Evolutionary conservation across 148 eudicot genomes (phyloP).

Genomic region (Silene uniflora): DNA sequence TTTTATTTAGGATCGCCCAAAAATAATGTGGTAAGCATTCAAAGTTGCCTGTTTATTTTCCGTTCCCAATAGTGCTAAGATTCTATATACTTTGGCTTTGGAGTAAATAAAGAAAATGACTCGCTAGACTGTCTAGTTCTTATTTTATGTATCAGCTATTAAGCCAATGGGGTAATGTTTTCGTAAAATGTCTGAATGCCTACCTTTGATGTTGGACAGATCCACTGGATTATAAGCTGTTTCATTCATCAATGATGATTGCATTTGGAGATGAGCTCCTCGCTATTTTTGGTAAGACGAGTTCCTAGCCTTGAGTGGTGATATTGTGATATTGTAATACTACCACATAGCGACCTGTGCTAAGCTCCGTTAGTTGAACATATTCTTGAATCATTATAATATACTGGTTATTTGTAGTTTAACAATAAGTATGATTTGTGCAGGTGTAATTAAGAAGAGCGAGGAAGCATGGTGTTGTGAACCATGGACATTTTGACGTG

Average conservation of each 20-base stretch:
- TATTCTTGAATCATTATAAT: not conserved
- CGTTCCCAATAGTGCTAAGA: too few species aligned
- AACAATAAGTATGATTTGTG: not conserved
- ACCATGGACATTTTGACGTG: not conserved
- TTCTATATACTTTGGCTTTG: too few species aligned
- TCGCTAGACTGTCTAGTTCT: not conserved
- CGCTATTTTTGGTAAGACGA: constrained; percentile 22
- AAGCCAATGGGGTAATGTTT: not conserved
- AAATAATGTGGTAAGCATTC: constrained; percentile 65
- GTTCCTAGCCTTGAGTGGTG: not conserved
- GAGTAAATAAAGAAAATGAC: not conserved
- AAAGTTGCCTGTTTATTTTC: not conserved
- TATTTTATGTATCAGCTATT: too few species aligned
- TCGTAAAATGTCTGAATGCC: not conserved
- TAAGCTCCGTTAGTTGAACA: not conserved
- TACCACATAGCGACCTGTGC: not conserved
- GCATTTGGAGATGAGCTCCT: not conserved
- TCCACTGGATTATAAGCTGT: constrained; percentile 55
- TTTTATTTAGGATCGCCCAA: constrained; percentile 62
- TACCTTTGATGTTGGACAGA: constrained; percentile 36
- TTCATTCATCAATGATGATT: constrained; percentile 36
- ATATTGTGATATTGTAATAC: too few species aligned
- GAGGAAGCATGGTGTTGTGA: constrained; percentile 1
- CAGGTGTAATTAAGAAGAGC: constrained; percentile 14
- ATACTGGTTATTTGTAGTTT: not conserved